These are phyloP conservation scores for Lactarius sp. DNA, from an alignment of 768 basidiomycete genomes.

Conservation along the genomic window DNA sequence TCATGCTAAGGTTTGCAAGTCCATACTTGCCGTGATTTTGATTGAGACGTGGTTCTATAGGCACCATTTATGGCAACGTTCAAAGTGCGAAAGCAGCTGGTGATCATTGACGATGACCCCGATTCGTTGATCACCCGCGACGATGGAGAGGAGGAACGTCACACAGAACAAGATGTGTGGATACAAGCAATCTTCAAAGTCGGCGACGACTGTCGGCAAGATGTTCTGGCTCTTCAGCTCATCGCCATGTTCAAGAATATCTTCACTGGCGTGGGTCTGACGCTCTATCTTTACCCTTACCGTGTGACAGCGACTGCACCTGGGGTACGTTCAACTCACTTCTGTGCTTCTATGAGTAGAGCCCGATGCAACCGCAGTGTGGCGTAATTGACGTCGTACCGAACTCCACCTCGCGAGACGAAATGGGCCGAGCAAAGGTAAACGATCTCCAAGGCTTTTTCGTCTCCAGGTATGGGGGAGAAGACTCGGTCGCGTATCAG, in stretches of 20 bases:
- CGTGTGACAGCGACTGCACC: conserved; percentile 96
- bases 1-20: conserved; percentile 78
- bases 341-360: conserved; percentile 1
- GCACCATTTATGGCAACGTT: conserved; percentile 99
- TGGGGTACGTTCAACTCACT: conserved; percentile 53
- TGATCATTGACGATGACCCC: conserved; percentile 63
- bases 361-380: conserved; percentile 50
- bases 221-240: conserved; percentile 93
- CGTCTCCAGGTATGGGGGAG: conserved; percentile 85
- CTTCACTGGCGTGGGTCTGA: conserved; percentile 83
- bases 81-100: conserved; percentile 86
- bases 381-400: conserved; percentile 99
- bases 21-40: background rate
- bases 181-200: conserved; percentile 99
- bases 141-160: conserved; percentile 52
- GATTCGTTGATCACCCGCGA: conserved; percentile 67
- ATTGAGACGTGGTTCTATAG: conserved; percentile 38
- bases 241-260: conserved; percentile 99
- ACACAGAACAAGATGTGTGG: conserved; percentile 65
- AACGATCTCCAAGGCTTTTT: conserved; percentile 96
- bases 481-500: conserved; percentile 88
- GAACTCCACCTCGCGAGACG: conserved; percentile 94
- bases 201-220: conserved; percentile 97
- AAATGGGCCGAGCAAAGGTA: conserved; percentile 98
- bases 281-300: conserved; percentile 91